Evolutionary conservation across 345 rosid species (phyloP).

Genomic region (Mallotus nudiflorus): DNA sequence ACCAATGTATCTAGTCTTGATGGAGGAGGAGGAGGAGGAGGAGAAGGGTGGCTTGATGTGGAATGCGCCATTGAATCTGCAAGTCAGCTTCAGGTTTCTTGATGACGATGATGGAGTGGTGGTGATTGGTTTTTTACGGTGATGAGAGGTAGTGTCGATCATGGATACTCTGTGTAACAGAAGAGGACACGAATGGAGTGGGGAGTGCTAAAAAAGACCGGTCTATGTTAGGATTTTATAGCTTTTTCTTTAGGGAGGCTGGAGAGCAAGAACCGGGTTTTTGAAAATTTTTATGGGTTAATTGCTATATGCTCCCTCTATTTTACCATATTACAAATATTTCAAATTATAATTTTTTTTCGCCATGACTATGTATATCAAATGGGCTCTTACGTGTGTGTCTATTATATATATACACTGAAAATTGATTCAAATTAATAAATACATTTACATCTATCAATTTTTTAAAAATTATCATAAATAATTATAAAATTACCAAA

Average conservation of each 20-base stretch:
- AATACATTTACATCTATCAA: no score
- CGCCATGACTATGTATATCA: no score
- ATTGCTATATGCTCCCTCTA: no score
- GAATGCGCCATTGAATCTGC: conserved; percentile 41
- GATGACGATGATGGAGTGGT: neutral
- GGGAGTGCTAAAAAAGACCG: no score
- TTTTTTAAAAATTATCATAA: no score
- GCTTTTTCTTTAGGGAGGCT: neutral
- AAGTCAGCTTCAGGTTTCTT: conserved; percentile 31
- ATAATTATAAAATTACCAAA: no score
- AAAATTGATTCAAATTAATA: no score
- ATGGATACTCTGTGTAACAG: neutral
- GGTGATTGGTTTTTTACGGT: neutral
- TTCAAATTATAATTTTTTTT: no score
- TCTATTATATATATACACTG: no score
- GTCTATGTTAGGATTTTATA: neutral
- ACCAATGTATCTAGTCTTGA: conserved; percentile 30
- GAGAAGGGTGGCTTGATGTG: conserved; percentile 17
- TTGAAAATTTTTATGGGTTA: neutral
- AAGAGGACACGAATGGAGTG: neutral
- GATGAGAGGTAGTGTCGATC: neutral
- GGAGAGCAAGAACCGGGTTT: no score
- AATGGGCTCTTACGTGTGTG: no score
- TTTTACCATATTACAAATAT: neutral
- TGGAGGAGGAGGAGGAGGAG: no score